These are phyloP conservation scores for Nicotiana otophora DNA, from an alignment of 257 asterid genomes.

Conservation along the genomic window DNA sequence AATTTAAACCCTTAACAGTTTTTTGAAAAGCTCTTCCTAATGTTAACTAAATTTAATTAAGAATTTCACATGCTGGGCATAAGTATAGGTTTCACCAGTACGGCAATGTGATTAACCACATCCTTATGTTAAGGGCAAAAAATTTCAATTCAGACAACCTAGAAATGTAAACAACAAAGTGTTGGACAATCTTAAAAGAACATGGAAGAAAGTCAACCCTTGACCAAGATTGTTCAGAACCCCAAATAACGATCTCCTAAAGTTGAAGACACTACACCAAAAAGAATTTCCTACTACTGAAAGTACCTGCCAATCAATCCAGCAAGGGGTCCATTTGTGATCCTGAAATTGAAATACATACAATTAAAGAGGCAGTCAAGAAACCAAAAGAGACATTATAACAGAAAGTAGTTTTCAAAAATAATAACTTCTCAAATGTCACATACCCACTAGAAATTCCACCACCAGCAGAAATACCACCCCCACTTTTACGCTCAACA, in stretches of 20 bases:
- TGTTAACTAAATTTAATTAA: neutral
- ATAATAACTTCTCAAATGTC: slow-evolving; percentile 7
- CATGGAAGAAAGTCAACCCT: neutral
- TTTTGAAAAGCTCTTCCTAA: neutral
- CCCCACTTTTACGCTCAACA: slow-evolving; percentile 91
- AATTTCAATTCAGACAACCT: neutral
- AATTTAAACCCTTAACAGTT: neutral
- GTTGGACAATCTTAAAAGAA: neutral
- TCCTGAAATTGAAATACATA: slow-evolving; percentile 45
- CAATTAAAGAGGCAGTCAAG: slow-evolving; percentile 11
- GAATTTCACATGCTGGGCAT: neutral
- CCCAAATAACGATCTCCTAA: neutral
- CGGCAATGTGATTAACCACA: neutral
- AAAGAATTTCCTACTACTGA: neutral
- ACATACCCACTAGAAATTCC: slow-evolving; percentile 99
- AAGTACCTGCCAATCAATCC: slow-evolving; percentile 94
- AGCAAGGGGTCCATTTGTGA: slow-evolving; percentile 93
- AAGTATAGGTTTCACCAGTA: neutral
- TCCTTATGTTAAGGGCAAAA: neutral
- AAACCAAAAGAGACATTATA: neutral
- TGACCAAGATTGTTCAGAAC: neutral
- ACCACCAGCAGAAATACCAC: slow-evolving; percentile 94
- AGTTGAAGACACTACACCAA: neutral
- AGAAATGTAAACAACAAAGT: neutral
- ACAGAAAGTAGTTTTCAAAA: neutral